phyloP scores from a whole-genome alignment of 805 yeast genomes.

The Phaffomyces antillensis region DNA sequence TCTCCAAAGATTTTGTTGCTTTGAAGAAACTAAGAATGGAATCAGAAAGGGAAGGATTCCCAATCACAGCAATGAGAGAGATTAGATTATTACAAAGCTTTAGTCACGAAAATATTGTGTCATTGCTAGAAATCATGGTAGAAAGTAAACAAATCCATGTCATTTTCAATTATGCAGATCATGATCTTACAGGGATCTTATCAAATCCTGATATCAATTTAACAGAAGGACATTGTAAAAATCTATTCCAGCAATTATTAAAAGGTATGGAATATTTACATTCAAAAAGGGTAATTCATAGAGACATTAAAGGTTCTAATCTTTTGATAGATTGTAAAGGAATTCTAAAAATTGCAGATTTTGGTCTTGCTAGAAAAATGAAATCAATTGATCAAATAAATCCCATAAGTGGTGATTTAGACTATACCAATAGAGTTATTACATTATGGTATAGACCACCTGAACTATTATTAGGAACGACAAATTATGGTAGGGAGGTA shows the following conservation, averaged over 20 bases:
- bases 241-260: conserved; percentile 55
- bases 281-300: conserved; percentile 58
- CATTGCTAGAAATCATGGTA: conserved; percentile 84
- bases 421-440: conserved; percentile 91
- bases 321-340: conserved; percentile 60
- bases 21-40: conserved; percentile 80
- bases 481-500: conserved; percentile 83
- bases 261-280: conserved; percentile 68
- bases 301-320: conserved; percentile 81
- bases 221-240: conserved; percentile 58
- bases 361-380: conserved; percentile 77
- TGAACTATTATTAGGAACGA: conserved; percentile 82
- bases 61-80: conserved; percentile 92
- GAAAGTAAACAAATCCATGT: conserved; percentile 67
- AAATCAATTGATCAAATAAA: conserved; percentile 43
- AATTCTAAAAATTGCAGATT: conserved; percentile 66
- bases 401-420: conserved; percentile 36
- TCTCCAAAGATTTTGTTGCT: conserved; percentile 73
- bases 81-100: conserved; percentile 77
- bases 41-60: conserved; percentile 88
- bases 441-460: conserved; percentile 98
- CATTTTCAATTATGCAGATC: conserved; percentile 91
- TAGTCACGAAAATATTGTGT: conserved; percentile 75
- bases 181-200: conserved; percentile 84
- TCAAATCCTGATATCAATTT: conserved; percentile 65